Evolutionary conservation across 495 filamentous ascomycete genomes (phyloP).

Genomic region (Aspergillus asperescens): DNA sequence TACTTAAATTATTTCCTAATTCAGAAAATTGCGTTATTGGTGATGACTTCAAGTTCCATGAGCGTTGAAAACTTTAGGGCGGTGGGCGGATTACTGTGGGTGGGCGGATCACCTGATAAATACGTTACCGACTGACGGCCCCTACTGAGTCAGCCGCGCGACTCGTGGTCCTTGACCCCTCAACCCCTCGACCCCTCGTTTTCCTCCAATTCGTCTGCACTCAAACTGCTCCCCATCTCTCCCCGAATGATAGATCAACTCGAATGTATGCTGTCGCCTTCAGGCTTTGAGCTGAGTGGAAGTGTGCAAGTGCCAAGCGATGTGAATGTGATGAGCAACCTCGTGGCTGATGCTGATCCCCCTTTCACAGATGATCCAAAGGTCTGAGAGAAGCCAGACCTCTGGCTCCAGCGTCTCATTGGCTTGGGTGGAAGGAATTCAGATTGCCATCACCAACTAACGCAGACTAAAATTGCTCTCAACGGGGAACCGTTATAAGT

Average conservation of each 20-base stretch:
- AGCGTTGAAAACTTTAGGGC: too few species aligned
- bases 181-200: too few species aligned
- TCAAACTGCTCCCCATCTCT: background rate
- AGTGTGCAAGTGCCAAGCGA: too few species aligned
- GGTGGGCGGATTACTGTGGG: too few species aligned
- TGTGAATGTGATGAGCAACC: background rate
- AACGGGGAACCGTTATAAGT: constrained; percentile 19
- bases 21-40: too few species aligned
- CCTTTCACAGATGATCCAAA: constrained; percentile 9
- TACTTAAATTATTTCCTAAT: too few species aligned
- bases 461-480: constrained; percentile 1
- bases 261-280: too few species aligned
- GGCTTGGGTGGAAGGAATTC: background rate
- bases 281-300: background rate
- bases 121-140: too few species aligned
- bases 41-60: too few species aligned
- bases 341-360: constrained; percentile 12
- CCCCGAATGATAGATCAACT: too few species aligned
- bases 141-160: background rate
- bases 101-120: too few species aligned
- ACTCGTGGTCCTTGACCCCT: background rate
- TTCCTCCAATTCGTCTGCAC: too few species aligned
- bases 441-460: background rate
- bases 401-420: constrained; percentile 1
- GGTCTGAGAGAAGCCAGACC: constrained; percentile 3